These are phyloP conservation scores for Cystobasidium ongulense DNA, from an alignment of 768 basidiomycete species.

Conservation along the genomic window DNA sequence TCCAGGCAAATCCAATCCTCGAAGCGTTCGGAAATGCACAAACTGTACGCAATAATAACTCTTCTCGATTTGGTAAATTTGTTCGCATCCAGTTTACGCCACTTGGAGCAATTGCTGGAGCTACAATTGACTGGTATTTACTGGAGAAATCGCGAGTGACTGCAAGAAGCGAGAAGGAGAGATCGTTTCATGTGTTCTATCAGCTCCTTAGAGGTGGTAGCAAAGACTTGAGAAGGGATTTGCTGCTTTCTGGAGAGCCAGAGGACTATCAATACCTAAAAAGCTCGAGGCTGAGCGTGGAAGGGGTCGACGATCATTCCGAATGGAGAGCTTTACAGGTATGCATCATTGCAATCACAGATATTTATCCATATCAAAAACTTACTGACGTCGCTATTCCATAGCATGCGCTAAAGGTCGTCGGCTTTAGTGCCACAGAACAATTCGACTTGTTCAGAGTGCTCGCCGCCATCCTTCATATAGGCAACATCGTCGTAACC, in stretches of 20 bases:
- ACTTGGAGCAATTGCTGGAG: conserved; percentile 89
- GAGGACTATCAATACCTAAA: conserved; percentile 86
- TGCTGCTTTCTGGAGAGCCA: conserved; percentile 51
- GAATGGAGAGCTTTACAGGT: conserved; percentile 80
- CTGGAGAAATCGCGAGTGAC: conserved; percentile 96
- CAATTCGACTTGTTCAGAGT: conserved; percentile 90
- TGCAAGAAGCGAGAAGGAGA: conserved; percentile 72
- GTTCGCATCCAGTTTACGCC: conserved; percentile 89
- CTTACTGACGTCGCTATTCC: conserved; percentile 21
- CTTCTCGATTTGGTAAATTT: conserved; percentile 97
- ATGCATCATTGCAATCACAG: conserved; percentile 33
- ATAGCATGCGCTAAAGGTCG: conserved; percentile 72
- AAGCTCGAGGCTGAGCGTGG: conserved; percentile 79
- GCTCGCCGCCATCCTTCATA: conserved; percentile 84
- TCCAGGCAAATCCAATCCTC: conserved; percentile 93
- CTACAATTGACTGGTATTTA: conserved; percentile 98
- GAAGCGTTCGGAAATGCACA: conserved; percentile 99
- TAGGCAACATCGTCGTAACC: conserved; percentile 81
- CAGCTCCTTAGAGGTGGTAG: conserved; percentile 75
- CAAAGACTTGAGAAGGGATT: conserved; percentile 54
- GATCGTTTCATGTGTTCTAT: conserved; percentile 96
- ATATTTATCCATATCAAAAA: not conserved
- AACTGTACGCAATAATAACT: conserved; percentile 96
- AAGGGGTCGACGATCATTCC: conserved; percentile 82
- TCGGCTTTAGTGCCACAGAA: conserved; percentile 75